These are phyloP conservation scores for Neobulgaria alba DNA, from an alignment of 2,329 filamentous ascomycete species.

Conservation along the genomic window DNA sequence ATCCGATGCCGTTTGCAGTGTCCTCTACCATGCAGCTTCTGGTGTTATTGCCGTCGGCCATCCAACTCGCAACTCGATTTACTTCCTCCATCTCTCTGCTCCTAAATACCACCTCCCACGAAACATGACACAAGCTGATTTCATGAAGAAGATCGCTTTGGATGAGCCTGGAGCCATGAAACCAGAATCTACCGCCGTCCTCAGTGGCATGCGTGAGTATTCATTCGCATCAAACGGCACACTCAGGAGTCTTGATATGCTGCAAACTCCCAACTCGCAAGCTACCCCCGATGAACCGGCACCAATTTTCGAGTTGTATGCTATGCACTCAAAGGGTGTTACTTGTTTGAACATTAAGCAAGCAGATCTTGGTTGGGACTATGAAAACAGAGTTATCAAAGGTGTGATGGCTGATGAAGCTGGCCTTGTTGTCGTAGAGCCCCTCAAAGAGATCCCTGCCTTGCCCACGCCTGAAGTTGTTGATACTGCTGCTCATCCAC, in stretches of 20 bases:
- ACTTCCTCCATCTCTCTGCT: conserved; percentile 91
- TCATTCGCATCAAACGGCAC: conserved; percentile 81
- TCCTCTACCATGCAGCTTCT: conserved; percentile 85
- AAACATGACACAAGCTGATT: conserved; percentile 78
- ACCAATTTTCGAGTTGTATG: conserved; percentile 86
- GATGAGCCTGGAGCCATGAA: conserved; percentile 67
- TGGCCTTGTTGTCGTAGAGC: conserved; percentile 66
- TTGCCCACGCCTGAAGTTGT: conserved; percentile 11
- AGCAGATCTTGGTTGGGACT: conserved; percentile 83
- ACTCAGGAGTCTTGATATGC: conserved; percentile 82
- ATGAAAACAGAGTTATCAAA: conserved; percentile 78
- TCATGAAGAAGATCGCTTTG: conserved; percentile 67
- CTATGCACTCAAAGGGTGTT: conserved; percentile 97
- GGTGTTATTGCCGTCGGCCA: conserved; percentile 94
- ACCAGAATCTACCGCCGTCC: conserved; percentile 91
- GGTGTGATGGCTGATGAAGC: conserved; percentile 67
- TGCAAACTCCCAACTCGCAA: conserved; percentile 59
- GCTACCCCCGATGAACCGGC: conserved; percentile 55
- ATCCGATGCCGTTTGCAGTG: conserved; percentile 94
- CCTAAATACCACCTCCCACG: conserved; percentile 78
- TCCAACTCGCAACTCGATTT: conserved; percentile 93
- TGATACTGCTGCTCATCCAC: conserved; percentile 11
- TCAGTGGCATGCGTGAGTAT: conserved; percentile 93
- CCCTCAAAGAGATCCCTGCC: conserved; percentile 40
- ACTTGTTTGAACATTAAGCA: conserved; percentile 81